These are phyloP conservation scores for Colletotrichum costaricense DNA, from an alignment of 2,329 filamentous ascomycete genomes.

Conservation along the genomic window DNA sequence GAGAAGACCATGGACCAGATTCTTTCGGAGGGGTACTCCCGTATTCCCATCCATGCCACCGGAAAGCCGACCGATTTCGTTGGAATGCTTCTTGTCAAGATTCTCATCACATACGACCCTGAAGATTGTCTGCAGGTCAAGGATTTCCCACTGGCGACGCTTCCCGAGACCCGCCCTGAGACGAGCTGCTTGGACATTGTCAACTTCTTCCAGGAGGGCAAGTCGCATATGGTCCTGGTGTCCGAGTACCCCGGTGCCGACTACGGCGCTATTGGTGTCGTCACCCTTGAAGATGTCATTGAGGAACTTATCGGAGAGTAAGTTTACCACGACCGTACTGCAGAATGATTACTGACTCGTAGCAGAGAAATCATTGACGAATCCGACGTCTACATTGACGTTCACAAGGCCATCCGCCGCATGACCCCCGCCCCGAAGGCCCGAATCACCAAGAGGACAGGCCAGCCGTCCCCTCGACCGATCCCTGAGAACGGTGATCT, in stretches of 20 bases:
- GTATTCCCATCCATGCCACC: conserved; percentile 92
- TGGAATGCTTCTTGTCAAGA: conserved; percentile 98
- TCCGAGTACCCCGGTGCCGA: conserved; percentile 92
- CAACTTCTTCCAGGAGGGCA: conserved; percentile 99
- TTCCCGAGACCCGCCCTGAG: conserved; percentile 93
- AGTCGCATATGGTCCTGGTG: conserved; percentile 98
- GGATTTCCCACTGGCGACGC: conserved; percentile 91
- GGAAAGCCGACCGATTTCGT: conserved; percentile 90
- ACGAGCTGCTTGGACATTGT: conserved; percentile 98
- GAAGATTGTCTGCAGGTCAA: conserved; percentile 89
- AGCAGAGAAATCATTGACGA: conserved; percentile 96
- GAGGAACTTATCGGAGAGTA: conserved; percentile 98
- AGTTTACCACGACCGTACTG: conserved; percentile 50
- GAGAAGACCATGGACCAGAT: conserved; percentile 96
- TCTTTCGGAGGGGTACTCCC: conserved; percentile 91
- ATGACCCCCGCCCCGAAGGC: conserved; percentile 86
- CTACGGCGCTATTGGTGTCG: conserved; percentile 89
- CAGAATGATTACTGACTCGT: not conserved
- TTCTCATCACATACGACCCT: conserved; percentile 97
- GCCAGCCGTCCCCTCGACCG: conserved; percentile 42
- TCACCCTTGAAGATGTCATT: conserved; percentile 97
- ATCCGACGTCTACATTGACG: conserved; percentile 97
- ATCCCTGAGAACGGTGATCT: conserved; percentile 37
- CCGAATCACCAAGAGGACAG: conserved; percentile 59
- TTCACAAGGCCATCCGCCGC: conserved; percentile 96